Evolutionary conservation across 2,329 filamentous ascomycete genomes (phyloP).

Genomic region (Penicillium psychrosexuale): DNA sequence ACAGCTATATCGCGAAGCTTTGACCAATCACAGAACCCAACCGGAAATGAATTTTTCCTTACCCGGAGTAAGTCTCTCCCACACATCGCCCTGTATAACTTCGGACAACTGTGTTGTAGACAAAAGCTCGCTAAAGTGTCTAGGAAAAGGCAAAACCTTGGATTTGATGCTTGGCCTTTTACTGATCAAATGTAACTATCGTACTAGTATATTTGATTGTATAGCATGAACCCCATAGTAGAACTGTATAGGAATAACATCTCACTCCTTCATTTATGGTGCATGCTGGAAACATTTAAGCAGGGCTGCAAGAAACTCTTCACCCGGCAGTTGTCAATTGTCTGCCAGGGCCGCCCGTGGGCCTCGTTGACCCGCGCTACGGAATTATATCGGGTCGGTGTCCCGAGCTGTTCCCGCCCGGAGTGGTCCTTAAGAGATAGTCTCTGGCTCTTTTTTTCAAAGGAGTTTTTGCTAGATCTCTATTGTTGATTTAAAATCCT

Average conservation of each 20-base stretch:
- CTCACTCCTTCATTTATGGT: background rate
- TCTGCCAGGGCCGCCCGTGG: background rate
- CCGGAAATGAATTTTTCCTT: slow-evolving; percentile 21
- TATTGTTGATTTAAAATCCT: background rate
- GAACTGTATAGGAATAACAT: background rate
- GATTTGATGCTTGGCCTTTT: background rate
- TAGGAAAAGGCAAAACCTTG: no score
- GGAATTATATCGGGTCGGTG: slow-evolving; percentile 11
- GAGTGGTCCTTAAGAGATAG: slow-evolving; percentile 1
- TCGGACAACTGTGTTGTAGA: background rate
- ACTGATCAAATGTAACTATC: background rate
- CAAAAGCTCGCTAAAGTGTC: background rate
- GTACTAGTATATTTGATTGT: background rate
- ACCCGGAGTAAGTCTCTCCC: slow-evolving; percentile 14
- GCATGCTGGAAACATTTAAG: background rate
- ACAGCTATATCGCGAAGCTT: background rate
- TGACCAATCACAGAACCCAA: slow-evolving; percentile 10
- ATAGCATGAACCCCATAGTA: background rate
- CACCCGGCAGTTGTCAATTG: background rate
- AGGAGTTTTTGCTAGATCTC: background rate
- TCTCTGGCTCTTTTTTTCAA: slow-evolving; percentile 10
- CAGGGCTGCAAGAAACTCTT: background rate
- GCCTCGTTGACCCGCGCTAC: slow-evolving; percentile 1
- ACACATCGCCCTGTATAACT: background rate
- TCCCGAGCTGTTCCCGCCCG: slow-evolving; percentile 12